Percentiles rank a stretch among this genome's conserved stretches.
Conservation (phyloP, 106 monocot genomes). For the Vanilla planifolia region DNA sequence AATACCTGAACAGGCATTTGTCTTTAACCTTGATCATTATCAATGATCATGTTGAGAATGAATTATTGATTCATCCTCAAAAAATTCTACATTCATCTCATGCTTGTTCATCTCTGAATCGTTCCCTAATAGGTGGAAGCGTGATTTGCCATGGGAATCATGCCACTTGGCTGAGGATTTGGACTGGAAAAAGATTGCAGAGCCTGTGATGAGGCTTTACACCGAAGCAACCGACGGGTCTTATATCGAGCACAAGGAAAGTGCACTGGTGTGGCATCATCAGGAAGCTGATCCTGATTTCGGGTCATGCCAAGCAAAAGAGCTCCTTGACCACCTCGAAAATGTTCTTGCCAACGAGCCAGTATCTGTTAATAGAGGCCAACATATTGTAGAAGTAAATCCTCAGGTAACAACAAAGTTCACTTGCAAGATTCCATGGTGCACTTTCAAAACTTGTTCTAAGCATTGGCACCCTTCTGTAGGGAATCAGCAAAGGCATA, state of each 20-base stretch:
- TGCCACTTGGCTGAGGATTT: slow-evolving; percentile 35
- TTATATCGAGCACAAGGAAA: slow-evolving; percentile 35
- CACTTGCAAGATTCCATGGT: no score
- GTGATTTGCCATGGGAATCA: slow-evolving; percentile 36
- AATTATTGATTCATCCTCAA: no score
- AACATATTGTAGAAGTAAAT: slow-evolving; percentile 48
- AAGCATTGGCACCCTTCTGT: not conserved
- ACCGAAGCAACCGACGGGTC: slow-evolving; percentile 59
- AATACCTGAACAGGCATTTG: no score
- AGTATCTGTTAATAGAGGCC: slow-evolving; percentile 54
- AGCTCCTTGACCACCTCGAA: slow-evolving; percentile 51
- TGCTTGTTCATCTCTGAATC: no score
- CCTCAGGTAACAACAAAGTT: slow-evolving; percentile 44
- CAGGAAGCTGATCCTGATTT: slow-evolving; percentile 52
- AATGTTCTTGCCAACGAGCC: slow-evolving; percentile 51
- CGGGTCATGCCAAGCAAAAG: slow-evolving; percentile 55
- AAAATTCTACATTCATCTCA: no score
- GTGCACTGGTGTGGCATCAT: slow-evolving; percentile 47
- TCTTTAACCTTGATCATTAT: no score
- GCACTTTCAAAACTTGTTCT: not conserved
- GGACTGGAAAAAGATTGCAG: slow-evolving; percentile 47
- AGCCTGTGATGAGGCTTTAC: slow-evolving; percentile 48
- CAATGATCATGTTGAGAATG: no score
- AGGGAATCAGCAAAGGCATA: slow-evolving; percentile 45
- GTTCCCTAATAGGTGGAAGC: no score